A percentile compares a stretch with the other conserved stretches of the same genome.
These are phyloP conservation scores for Thuja plicata DNA, from an alignment of 83 land plant species.

Conservation along the genomic window DNA sequence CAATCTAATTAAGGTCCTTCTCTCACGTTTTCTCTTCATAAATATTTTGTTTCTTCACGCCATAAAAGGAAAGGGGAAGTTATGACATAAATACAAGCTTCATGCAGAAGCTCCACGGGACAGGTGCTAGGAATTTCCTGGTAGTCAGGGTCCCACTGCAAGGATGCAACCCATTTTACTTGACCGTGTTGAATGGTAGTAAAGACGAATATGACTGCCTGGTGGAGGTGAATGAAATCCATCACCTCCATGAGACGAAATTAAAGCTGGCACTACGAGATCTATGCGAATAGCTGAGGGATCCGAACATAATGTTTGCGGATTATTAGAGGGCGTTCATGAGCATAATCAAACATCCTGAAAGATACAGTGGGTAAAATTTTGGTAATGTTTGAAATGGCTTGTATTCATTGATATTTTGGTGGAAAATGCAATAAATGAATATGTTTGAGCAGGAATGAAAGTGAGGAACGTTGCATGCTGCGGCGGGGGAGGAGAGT, in stretches of 20 bases:
- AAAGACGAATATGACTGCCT: background rate
- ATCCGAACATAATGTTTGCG: background rate
- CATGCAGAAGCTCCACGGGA: background rate
- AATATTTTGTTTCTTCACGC: background rate
- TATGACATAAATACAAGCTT: no score
- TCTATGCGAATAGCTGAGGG: background rate
- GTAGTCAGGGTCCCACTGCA: background rate
- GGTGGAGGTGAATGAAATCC: background rate
- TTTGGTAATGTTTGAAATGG: background rate
- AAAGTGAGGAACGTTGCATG: constrained; percentile 15
- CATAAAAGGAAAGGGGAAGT: background rate
- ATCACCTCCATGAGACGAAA: background rate
- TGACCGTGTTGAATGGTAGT: background rate
- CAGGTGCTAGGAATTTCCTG: background rate
- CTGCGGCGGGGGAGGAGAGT: constrained; percentile 30
- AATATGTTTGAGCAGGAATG: constrained; percentile 6
- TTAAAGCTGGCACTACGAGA: background rate
- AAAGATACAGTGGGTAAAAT: background rate
- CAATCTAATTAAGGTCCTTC: background rate
- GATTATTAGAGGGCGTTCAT: background rate
- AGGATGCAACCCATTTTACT: background rate
- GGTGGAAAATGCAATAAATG: background rate
- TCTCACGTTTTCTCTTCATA: no score
- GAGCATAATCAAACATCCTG: background rate
- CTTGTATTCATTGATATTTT: background rate